phyloP scores from a whole-genome alignment of 75 land plant genomes.

The Pinus tabuliformis region DNA sequence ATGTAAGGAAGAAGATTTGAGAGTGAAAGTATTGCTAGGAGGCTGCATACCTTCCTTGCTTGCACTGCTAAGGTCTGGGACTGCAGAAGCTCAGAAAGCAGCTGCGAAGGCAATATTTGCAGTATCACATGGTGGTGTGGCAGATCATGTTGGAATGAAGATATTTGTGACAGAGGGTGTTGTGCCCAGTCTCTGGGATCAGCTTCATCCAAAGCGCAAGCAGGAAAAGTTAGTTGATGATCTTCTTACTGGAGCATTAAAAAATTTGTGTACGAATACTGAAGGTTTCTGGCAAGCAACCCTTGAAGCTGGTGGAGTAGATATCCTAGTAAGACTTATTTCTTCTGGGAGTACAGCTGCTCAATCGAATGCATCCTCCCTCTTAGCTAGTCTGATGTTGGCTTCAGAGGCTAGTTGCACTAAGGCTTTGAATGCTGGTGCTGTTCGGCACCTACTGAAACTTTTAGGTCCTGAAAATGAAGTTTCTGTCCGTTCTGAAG shows the following conservation, averaged over 20 bases:
- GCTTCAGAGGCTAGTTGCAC: slow-evolving; percentile 57
- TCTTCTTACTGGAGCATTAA: slow-evolving; percentile 81
- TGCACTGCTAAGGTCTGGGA: slow-evolving; percentile 61
- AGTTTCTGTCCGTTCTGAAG: slow-evolving; percentile 77
- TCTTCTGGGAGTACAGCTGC: slow-evolving; percentile 51
- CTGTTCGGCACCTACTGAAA: slow-evolving; percentile 52
- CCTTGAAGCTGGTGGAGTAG: slow-evolving; percentile 84
- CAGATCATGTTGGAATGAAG: slow-evolving; percentile 85
- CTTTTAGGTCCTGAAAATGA: slow-evolving; percentile 69
- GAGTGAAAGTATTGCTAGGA: slow-evolving; percentile 87
- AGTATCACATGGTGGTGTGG: slow-evolving; percentile 75
- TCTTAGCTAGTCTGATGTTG: slow-evolving; percentile 76
- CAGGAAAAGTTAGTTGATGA: slow-evolving; percentile 71
- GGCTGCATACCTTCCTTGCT: slow-evolving; percentile 94
- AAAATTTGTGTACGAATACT: slow-evolving; percentile 62
- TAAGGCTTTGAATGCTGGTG: slow-evolving; percentile 62
- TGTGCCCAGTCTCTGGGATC: slow-evolving; percentile 84
- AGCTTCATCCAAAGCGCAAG: slow-evolving; percentile 49
- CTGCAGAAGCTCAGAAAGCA: slow-evolving; percentile 69
- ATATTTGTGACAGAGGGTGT: slow-evolving; percentile 97
- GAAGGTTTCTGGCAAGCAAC: slow-evolving; percentile 87
- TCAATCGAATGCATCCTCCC: slow-evolving; percentile 77
- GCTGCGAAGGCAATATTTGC: slow-evolving; percentile 87
- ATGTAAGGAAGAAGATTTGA: slow-evolving; percentile 80
- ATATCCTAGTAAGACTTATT: slow-evolving; percentile 65